Evolutionary conservation across 129 eudicot genomes (phyloP), one percentile per base, ranked within the genome.

Genomic region (Erigeron canadensis): DNA sequence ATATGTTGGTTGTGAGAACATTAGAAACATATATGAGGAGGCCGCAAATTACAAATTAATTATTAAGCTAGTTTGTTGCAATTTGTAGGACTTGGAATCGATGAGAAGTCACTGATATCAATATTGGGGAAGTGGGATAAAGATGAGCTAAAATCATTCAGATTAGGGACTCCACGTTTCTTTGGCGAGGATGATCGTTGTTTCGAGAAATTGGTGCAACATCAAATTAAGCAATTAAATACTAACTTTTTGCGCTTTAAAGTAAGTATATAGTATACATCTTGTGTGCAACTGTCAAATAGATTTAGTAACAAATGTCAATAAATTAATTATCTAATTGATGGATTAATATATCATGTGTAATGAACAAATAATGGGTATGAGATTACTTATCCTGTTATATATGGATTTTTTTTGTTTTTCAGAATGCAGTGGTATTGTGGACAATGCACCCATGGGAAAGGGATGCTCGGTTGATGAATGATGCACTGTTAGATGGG

Each of bases 401-500:
- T 9, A 12, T 75, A 51, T 70, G 15, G n/a, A n/a, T n/a, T n/a
- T n/a, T n/a, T n/a, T n/a, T n/a, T n/a, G n/a, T n/a, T n/a, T n/a
- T 21, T 23, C 51, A 88, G 91, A 81, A 65, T 8, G 91, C 89
- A 4, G 59, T 84, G 46, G 86, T 86, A 74, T 75, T 86, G 5
- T 82, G 91, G 87, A 74, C 91, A 8, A 89, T 86, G 96, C 96
- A 89, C 54, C 87, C 89, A 7, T 89, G 91, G 96, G 91, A 89
- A 80, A 89, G 96, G 75, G 96, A 89, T 80, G 91, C 91, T 18
- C 91, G 96, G 39, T 63, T 86, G 75, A n/a, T 80, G 6, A 89
- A 77, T 55, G 86, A 89, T 70, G 81, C 87, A 4, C 51, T 89
- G 68, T 6, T 68, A 7, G 76, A 77, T 13, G 91, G 84, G 4